These are phyloP conservation scores for Penicillium atrosanguineum DNA, from an alignment of 495 filamentous ascomycete genomes.

Conservation along the genomic window DNA sequence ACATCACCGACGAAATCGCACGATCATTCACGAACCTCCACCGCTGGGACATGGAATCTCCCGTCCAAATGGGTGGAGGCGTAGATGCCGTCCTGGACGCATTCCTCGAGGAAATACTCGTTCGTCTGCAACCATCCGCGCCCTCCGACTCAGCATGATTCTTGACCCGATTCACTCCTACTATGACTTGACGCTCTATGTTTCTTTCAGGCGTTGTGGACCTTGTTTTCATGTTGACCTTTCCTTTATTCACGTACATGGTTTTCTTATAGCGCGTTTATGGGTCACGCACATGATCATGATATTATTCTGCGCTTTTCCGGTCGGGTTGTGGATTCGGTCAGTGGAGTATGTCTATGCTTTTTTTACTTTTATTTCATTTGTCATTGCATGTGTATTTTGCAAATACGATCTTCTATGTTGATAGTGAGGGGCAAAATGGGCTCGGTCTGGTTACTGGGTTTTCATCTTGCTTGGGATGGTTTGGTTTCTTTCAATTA, in stretches of 20 bases:
- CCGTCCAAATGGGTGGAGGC: conserved; percentile 88
- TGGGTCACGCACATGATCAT: background rate
- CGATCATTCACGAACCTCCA: conserved; percentile 84
- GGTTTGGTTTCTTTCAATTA: background rate
- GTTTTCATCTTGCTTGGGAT: background rate
- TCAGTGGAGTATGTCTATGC: background rate
- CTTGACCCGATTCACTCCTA: background rate
- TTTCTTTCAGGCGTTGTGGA: background rate
- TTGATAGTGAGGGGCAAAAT: background rate
- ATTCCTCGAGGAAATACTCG: conserved; percentile 91
- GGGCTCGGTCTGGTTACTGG: background rate
- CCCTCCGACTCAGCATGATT: background rate
- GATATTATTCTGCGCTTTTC: background rate
- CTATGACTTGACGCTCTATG: background rate
- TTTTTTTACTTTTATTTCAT: background rate
- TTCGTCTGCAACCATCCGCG: conserved; percentile 66
- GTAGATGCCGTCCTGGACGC: conserved; percentile 86
- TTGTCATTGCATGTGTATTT: background rate
- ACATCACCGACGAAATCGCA: conserved; percentile 71
- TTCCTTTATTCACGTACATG: background rate
- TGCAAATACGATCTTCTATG: background rate
- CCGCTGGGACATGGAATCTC: conserved; percentile 72
- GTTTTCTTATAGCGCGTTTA: background rate
- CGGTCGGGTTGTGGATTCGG: background rate
- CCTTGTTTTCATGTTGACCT: background rate